phyloP scores from a whole-genome alignment of 164 flowering plant species.

The Magnolia officinalis region DNA sequence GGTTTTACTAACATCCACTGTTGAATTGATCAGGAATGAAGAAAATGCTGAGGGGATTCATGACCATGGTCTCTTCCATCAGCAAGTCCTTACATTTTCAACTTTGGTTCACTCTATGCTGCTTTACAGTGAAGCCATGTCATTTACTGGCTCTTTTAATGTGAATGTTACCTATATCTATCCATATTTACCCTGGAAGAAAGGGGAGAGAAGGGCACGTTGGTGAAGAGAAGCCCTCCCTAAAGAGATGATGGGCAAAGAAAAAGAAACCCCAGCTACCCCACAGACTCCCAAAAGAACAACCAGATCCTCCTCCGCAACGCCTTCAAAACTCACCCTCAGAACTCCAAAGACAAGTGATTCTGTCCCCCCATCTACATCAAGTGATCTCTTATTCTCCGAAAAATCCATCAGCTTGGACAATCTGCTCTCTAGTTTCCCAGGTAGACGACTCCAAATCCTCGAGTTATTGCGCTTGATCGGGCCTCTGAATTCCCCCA shows the following conservation, averaged over 20 bases:
- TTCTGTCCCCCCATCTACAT: constrained; percentile 21
- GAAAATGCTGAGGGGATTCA: not conserved
- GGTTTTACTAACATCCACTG: not conserved
- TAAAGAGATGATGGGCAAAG: constrained; percentile 49
- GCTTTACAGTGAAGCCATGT: not conserved
- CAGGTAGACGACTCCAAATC: constrained; percentile 64
- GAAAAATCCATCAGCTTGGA: constrained; percentile 44
- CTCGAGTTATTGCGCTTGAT: constrained; percentile 51
- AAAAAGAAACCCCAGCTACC: constrained; percentile 20
- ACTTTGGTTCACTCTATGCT: not conserved
- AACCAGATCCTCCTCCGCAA: constrained; percentile 47
- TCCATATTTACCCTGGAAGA: not conserved
- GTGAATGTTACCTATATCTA: not conserved
- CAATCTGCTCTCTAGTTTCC: constrained; percentile 52
- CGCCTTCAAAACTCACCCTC: constrained; percentile 20
- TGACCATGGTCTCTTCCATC: not conserved
- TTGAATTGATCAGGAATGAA: not conserved
- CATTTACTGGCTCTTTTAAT: not conserved
- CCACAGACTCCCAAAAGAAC: constrained; percentile 47
- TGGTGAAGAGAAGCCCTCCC: not conserved
- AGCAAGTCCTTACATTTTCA: not conserved
- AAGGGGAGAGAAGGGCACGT: not conserved
- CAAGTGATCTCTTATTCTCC: constrained; percentile 40
- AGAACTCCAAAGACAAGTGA: constrained; percentile 24
- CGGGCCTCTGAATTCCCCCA: constrained; percentile 70